A percentile compares a stretch with the other conserved stretches of the same genome.
Evolutionary conservation across 805 yeast genomes (phyloP).

Genomic region (Candida cerambycidarum): DNA sequence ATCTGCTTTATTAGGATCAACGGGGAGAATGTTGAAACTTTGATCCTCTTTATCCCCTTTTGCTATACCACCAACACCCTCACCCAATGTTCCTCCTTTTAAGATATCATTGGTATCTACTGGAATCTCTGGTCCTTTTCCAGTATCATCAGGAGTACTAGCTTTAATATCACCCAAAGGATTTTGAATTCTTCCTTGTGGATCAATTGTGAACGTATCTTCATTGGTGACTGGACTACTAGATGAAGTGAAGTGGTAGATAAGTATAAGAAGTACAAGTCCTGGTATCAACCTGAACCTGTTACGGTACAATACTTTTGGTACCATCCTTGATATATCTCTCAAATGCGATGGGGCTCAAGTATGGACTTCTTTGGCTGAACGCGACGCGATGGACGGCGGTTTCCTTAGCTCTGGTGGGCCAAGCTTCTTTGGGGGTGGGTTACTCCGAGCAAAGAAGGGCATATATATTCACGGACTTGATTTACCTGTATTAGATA

Average conservation of each 20-base stretch:
- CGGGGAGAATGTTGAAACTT: conserved; percentile 1
- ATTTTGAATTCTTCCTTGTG: conserved; percentile 4
- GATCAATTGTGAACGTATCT: background rate
- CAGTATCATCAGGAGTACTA: conserved; percentile 1
- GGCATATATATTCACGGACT: no score
- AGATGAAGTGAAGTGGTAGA: background rate
- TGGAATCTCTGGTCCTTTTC: background rate
- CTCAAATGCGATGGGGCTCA: no score
- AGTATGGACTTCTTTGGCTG: no score
- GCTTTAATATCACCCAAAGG: conserved; percentile 9
- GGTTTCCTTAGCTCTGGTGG: no score
- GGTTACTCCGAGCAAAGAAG: no score
- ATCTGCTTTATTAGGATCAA: background rate
- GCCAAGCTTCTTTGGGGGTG: no score
- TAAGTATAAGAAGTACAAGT: background rate
- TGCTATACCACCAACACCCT: background rate
- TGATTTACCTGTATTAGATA: no score
- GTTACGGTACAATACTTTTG: conserved; percentile 7
- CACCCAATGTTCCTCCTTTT: background rate
- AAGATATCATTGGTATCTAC: background rate
- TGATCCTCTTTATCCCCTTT: background rate
- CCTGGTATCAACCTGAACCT: conserved; percentile 1
- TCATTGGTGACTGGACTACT: background rate
- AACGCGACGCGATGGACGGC: no score
- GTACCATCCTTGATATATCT: conserved; percentile 3